Conservation (phyloP, 2,329 filamentous ascomycete species). For the Cladophialophora psammophila region DNA sequence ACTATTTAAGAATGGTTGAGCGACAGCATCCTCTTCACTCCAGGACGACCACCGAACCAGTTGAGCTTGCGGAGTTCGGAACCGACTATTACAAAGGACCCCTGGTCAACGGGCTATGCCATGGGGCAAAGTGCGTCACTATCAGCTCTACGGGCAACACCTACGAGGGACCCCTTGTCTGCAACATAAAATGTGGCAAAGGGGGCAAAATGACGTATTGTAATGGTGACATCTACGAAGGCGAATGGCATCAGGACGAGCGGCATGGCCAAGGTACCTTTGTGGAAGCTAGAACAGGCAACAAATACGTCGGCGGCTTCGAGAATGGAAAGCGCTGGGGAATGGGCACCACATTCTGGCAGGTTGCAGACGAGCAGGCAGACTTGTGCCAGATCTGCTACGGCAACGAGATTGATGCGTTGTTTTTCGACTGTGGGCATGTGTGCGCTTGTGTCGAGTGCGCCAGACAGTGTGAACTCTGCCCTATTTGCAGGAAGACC, state of each 20-base stretch:
- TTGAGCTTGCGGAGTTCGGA: slow-evolving; percentile 61
- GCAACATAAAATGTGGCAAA: slow-evolving; percentile 61
- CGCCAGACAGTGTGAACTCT: slow-evolving; percentile 64
- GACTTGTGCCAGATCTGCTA: slow-evolving; percentile 69
- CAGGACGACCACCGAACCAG: slow-evolving; percentile 36
- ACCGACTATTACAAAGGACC: slow-evolving; percentile 63
- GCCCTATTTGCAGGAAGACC: slow-evolving; percentile 67
- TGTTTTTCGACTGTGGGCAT: slow-evolving; percentile 70
- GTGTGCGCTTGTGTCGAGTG: slow-evolving; percentile 68
- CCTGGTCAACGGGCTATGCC: slow-evolving; percentile 57
- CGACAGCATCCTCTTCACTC: slow-evolving; percentile 36
- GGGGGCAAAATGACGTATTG: slow-evolving; percentile 64
- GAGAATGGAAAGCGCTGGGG: slow-evolving; percentile 67
- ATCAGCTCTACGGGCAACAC: slow-evolving; percentile 62
- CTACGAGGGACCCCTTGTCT: slow-evolving; percentile 63
- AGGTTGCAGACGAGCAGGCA: slow-evolving; percentile 67
- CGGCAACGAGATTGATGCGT: slow-evolving; percentile 64
- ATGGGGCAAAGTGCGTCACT: slow-evolving; percentile 61
- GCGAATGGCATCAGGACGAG: slow-evolving; percentile 55
- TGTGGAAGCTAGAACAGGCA: slow-evolving; percentile 63
- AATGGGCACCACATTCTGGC: slow-evolving; percentile 68
- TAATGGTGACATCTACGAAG: slow-evolving; percentile 58
- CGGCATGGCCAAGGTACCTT: slow-evolving; percentile 65
- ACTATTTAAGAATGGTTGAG: slow-evolving; percentile 34
- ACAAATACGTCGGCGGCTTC: slow-evolving; percentile 68